Conservation (phyloP, 139 green algal genomes). For the Trebouxia sp. region DNA sequence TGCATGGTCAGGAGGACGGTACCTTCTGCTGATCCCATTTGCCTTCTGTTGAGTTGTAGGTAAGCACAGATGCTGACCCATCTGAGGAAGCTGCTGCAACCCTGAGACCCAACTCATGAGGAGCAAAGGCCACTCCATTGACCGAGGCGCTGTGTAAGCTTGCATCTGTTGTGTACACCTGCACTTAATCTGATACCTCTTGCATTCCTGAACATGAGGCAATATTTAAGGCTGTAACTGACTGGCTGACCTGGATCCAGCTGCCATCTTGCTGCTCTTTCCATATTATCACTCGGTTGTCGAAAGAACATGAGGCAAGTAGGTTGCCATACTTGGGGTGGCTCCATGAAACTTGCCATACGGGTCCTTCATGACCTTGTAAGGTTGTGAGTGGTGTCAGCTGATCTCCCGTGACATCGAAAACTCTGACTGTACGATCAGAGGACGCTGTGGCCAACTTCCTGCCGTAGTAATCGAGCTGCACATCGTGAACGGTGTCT, state of each 20-base stretch:
- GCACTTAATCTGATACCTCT: constrained; percentile 2
- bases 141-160: constrained; percentile 77
- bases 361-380: constrained; percentile 91
- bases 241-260: constrained; percentile 72
- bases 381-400: constrained; percentile 68
- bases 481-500: constrained; percentile 80
- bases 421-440: constrained; percentile 86
- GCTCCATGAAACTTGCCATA: constrained; percentile 83
- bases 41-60: constrained; percentile 46
- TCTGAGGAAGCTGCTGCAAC: constrained; percentile 92
- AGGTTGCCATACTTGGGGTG: constrained; percentile 95
- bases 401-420: constrained; percentile 52
- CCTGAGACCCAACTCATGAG: constrained; percentile 88
- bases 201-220: not conserved
- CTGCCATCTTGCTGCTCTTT: constrained; percentile 75
- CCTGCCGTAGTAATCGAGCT: constrained; percentile 97
- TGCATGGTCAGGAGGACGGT: too few relatives aligned
- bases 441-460: constrained; percentile 90
- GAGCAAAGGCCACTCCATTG: constrained; percentile 92
- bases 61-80: constrained; percentile 79
- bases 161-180: constrained; percentile 48
- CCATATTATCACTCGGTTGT: constrained; percentile 93
- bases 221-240: too few relatives aligned
- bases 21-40: constrained; percentile 23
- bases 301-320: constrained; percentile 91